A percentile compares a stretch with the other conserved stretches of the same genome.
These are phyloP conservation scores for Backusella parvicylindrica DNA, from an alignment of 192 early-diverging fungal species.

Conservation along the genomic window DNA sequence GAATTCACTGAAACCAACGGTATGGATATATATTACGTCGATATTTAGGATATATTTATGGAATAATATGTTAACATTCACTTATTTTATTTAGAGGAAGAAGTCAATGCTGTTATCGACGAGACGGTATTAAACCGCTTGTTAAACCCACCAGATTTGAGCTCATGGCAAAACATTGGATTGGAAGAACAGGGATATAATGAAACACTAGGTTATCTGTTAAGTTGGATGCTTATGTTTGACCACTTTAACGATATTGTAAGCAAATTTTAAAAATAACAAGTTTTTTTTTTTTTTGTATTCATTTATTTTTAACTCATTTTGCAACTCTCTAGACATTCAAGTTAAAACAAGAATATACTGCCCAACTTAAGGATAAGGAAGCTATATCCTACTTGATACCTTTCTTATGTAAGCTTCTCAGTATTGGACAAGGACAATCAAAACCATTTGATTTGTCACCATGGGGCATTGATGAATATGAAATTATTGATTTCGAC, in stretches of 20 bases:
- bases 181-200: slow-evolving; percentile 34
- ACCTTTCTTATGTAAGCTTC: slow-evolving; percentile 56
- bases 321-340: slow-evolving; percentile 51
- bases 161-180: slow-evolving; percentile 12
- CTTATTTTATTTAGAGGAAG: not conserved
- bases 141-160: slow-evolving; percentile 6
- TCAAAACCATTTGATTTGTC: slow-evolving; percentile 60
- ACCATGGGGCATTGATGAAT: slow-evolving; percentile 63
- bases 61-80: not conserved
- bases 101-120: slow-evolving; percentile 4
- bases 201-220: slow-evolving; percentile 58
- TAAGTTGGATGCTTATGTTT: slow-evolving; percentile 71
- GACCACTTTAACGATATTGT: slow-evolving; percentile 79
- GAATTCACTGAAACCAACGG: slow-evolving; percentile 31
- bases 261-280: slow-evolving; percentile 15
- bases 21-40: slow-evolving; percentile 6
- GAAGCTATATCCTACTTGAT: slow-evolving; percentile 52
- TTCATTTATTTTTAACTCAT: not conserved
- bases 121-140: not conserved
- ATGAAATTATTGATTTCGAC: slow-evolving; percentile 59
- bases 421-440: slow-evolving; percentile 55
- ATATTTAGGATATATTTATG: not conserved
- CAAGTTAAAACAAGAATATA: slow-evolving; percentile 53
- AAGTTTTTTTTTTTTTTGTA: not conserved
- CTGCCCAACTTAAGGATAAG: slow-evolving; percentile 52